Evolutionary conservation across 768 basidiomycete species (phyloP), one percentile per base, ranked within the genome.

Genomic region (Tylopilus sp.): DNA sequence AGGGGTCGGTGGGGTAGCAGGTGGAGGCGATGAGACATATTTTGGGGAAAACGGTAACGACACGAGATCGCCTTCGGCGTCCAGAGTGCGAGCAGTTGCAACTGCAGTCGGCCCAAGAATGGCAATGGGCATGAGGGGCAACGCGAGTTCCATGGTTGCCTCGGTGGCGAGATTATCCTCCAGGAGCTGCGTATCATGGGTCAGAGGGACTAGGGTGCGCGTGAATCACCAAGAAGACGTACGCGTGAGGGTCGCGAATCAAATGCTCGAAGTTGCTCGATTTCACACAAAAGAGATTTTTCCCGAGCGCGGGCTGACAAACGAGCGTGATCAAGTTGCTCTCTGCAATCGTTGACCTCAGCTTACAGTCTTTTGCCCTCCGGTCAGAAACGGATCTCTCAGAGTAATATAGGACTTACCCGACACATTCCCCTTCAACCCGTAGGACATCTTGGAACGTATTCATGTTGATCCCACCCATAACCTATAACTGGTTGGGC

Each of bases 91-190:
- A n/a, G n/a, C n/a, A n/a, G n/a, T n/a, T n/a, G n/a, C n/a, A n/a
- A n/a, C 22, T 1, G 68, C 47, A 18, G 61, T n/a, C 12, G 13
- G 49, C 3, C 44, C 30, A 7, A 62, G 49, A 17, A 65, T 36
- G n/a, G 59, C 54, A 13, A 60, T 73, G 13, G 75, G 75, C 42
- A 70, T 47, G 11, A 81, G 63, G 18, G 79, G 78, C 6, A 78
- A 78, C 4, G 72, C 78, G 5, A 80, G 73, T 41, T 79, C 78
- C 79, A 81, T 79, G 6, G 74, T 75, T 47, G 71, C 64, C 47
- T 77, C 75, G 8, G 69, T 65, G 28, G 73, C 69, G 15, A 69
- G 57, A 10, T 59, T 56, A 10, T 54, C 64, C 10, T 73, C 75
- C 4, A 74, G 56, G 1, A 68, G 57, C 23, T 62, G 59, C 5